Conservation (phyloP, 768 basidiomycete genomes). For the Goffeauzyma gilvescens region DNA sequence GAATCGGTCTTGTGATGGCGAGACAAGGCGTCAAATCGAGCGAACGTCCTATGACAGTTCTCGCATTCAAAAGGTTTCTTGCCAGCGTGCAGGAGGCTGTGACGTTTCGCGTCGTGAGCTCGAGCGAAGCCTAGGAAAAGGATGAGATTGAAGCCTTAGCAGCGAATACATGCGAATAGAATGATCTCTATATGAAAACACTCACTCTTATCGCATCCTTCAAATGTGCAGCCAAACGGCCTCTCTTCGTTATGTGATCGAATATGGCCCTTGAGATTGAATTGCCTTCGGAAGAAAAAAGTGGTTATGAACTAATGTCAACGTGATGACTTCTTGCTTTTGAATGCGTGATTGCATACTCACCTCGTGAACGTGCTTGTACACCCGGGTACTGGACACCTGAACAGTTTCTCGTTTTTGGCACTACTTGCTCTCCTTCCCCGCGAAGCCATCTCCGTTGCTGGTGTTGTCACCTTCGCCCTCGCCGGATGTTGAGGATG, state of each 20-base stretch:
- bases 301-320: not conserved
- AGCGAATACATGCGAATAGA: too few relatives aligned
- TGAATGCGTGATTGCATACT: not conserved
- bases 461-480: slow-evolving; percentile 74
- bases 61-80: slow-evolving; percentile 82
- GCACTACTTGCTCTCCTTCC: slow-evolving; percentile 71
- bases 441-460: slow-evolving; percentile 71
- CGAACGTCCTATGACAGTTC: slow-evolving; percentile 82
- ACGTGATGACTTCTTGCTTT: not conserved
- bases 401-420: too few relatives aligned
- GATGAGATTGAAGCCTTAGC: not conserved
- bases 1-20: slow-evolving; percentile 66
- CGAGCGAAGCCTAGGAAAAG: slow-evolving; percentile 50
- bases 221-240: slow-evolving; percentile 87
- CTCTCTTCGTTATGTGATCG: slow-evolving; percentile 88
- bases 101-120: slow-evolving; percentile 91
- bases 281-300: slow-evolving; percentile 38
- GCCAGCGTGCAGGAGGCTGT: slow-evolving; percentile 84
- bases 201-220: slow-evolving; percentile 59
- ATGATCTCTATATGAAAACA: not conserved
- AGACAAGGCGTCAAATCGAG: slow-evolving; percentile 83
- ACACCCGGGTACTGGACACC: slow-evolving; percentile 74
- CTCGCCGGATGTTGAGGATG: slow-evolving; percentile 41
- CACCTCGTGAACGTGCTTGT: slow-evolving; percentile 62
- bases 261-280: slow-evolving; percentile 89